Evolutionary conservation across 208 protist species (phyloP).

Genomic region (Trichomonas vaginalis): DNA sequence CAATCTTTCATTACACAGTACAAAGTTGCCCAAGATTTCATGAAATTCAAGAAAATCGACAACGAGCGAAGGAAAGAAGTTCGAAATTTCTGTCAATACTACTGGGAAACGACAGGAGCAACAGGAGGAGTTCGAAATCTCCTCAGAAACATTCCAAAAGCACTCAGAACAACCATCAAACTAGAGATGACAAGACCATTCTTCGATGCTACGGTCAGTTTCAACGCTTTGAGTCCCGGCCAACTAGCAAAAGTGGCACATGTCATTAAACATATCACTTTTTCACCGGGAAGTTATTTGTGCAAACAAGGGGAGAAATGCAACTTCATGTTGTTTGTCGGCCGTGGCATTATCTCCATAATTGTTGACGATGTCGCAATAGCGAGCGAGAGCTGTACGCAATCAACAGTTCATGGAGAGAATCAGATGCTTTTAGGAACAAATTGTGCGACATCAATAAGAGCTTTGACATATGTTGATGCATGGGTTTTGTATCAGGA

Average conservation of each 20-base stretch:
- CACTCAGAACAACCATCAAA: neutral
- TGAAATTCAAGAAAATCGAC: neutral
- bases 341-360: neutral
- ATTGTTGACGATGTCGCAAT: neutral
- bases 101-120: neutral
- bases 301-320: neutral
- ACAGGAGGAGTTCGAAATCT: neutral
- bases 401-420: neutral
- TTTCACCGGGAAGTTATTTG: neutral
- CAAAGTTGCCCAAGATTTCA: neutral
- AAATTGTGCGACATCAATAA: neutral
- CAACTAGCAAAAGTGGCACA: neutral
- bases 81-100: neutral
- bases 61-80: neutral
- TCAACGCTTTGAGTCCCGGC: neutral
- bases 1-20: neutral
- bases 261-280: neutral
- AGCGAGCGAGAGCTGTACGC: neutral
- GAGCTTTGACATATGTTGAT: neutral
- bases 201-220: neutral
- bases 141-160: neutral
- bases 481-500: neutral
- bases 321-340: neutral
- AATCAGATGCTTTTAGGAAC: neutral
- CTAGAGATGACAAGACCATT: neutral